These are phyloP conservation scores for Colletotrichum sp. DNA, from an alignment of 2,329 filamentous ascomycete species.

Conservation along the genomic window DNA sequence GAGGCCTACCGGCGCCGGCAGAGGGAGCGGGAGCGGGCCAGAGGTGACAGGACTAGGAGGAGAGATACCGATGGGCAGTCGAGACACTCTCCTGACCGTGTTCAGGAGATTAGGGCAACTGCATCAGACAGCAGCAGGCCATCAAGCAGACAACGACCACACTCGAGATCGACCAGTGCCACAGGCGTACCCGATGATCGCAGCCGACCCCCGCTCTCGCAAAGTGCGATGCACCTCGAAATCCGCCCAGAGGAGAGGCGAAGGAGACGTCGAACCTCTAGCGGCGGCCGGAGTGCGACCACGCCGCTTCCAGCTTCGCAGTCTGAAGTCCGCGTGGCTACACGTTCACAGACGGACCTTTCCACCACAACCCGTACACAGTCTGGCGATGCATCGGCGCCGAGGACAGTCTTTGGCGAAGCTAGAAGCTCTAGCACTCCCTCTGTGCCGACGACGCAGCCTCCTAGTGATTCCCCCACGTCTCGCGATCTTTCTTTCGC, in stretches of 20 bases:
- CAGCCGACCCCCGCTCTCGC: constrained; percentile 55
- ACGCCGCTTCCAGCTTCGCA: constrained; percentile 48
- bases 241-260: constrained; percentile 51
- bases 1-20: constrained; percentile 85
- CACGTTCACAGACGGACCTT: constrained; percentile 72
- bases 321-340: constrained; percentile 52
- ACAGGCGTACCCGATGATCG: constrained; percentile 50
- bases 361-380: constrained; percentile 41
- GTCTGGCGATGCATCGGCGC: constrained; percentile 38
- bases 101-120: constrained; percentile 10
- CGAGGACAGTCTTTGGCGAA: constrained; percentile 46
- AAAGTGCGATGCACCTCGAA: constrained; percentile 53
- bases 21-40: constrained; percentile 45
- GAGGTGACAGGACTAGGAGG: constrained; percentile 34
- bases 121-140: constrained; percentile 30
- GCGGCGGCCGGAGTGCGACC: constrained; percentile 60
- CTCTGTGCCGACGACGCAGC: constrained; percentile 30
- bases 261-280: constrained; percentile 57
- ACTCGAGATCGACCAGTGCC: constrained; percentile 52
- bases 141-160: constrained; percentile 35
- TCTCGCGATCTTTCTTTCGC: constrained; percentile 40
- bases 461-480: constrained; percentile 23
- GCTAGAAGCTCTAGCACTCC: constrained; percentile 46
- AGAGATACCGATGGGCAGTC: constrained; percentile 45
- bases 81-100: constrained; percentile 31